Percentiles rank a stretch among this genome's conserved stretches.
These are phyloP conservation scores for Blastocystis sp. DNA, from an alignment of 352 stramenopile species.

Conservation along the genomic window DNA sequence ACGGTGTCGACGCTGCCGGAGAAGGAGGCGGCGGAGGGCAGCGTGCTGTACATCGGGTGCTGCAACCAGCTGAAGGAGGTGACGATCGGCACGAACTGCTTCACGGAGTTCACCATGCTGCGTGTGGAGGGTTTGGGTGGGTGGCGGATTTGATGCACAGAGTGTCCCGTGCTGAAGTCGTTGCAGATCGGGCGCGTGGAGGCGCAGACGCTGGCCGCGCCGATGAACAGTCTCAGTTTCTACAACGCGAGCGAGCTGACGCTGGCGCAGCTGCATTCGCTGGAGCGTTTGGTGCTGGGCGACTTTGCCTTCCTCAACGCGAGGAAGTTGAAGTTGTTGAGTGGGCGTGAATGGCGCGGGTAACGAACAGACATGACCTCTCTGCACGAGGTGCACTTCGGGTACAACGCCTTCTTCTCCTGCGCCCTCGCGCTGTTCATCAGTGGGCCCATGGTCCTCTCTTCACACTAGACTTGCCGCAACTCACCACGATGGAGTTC, in stretches of 20 bases:
- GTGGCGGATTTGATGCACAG: neutral
- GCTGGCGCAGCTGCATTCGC: neutral
- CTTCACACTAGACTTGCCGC: neutral
- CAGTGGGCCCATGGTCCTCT: neutral
- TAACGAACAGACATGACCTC: constrained; percentile 9
- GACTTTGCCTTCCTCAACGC: constrained; percentile 11
- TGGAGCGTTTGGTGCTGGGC: neutral
- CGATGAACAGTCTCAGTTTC: neutral
- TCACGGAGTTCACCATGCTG: neutral
- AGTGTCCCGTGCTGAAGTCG: neutral
- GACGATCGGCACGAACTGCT: constrained; percentile 24
- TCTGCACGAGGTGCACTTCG: neutral
- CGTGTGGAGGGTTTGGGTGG: neutral
- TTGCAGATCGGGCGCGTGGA: neutral
- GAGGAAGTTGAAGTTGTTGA: neutral
- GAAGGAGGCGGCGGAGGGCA: neutral
- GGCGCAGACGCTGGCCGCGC: too few species aligned
- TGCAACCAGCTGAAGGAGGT: neutral
- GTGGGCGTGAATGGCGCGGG: neutral
- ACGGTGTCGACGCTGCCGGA: neutral
- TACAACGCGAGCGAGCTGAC: neutral
- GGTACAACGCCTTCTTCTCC: neutral
- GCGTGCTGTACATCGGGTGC: constrained; percentile 13
- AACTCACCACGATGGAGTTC: neutral
- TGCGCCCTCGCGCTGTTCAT: neutral